phyloP scores from a whole-genome alignment of 116 monocot species.

The Thalassia testudinum region DNA sequence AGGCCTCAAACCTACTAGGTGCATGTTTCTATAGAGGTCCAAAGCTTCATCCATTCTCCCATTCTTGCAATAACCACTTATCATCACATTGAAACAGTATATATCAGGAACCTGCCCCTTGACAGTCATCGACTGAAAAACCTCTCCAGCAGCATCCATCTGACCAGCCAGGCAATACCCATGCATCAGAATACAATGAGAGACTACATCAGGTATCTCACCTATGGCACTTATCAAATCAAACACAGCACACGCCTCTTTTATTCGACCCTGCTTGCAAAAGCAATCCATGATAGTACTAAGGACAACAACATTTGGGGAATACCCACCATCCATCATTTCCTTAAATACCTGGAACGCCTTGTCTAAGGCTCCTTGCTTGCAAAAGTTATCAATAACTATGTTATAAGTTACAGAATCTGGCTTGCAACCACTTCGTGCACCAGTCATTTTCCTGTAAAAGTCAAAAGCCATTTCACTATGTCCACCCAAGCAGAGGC shows the following conservation, averaged over 20 bases:
- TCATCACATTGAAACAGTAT: conserved; percentile 15
- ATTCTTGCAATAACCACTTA: conserved; percentile 18
- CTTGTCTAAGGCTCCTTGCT: conserved; percentile 14
- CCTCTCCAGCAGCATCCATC: conserved; percentile 11
- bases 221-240: conserved; percentile 12
- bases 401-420: conserved; percentile 18
- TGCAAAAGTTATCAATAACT: conserved; percentile 20
- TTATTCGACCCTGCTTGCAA: conserved; percentile 19
- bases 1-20: conserved; percentile 12
- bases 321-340: conserved; percentile 25
- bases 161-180: conserved; percentile 15
- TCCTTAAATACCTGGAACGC: conserved; percentile 12
- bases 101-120: conserved; percentile 6
- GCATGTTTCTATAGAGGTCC: conserved; percentile 10
- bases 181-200: conserved; percentile 15
- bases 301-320: conserved; percentile 16
- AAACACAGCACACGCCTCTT: conserved; percentile 18
- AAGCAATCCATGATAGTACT: conserved; percentile 20
- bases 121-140: conserved; percentile 7
- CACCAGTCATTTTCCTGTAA: conserved; percentile 4
- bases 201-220: conserved; percentile 5
- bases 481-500: conserved; percentile 9
- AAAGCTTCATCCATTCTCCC: conserved; percentile 15
- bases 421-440: conserved; percentile 3
- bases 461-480: conserved; percentile 8